Evolutionary conservation across 1,139 yeast species (phyloP).

Genomic region (Geotrichum histeridarum): DNA sequence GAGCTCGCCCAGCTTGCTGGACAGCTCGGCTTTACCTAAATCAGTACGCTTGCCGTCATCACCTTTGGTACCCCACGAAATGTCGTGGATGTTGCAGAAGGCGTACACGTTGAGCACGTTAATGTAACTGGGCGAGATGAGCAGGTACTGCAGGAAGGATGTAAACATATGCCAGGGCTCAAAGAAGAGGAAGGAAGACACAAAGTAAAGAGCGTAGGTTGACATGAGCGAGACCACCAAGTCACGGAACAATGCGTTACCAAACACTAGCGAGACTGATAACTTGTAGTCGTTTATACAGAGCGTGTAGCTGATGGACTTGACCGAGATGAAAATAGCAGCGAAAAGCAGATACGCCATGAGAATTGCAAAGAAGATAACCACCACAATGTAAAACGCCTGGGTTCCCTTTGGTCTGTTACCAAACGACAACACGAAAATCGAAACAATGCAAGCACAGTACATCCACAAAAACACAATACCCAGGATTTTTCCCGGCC

Average conservation of each 20-base stretch:
- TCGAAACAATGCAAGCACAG: slow-evolving; percentile 79
- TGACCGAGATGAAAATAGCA: slow-evolving; percentile 75
- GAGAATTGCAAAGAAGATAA: slow-evolving; percentile 78
- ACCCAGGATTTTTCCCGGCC: slow-evolving; percentile 72
- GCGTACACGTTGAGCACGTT: slow-evolving; percentile 78
- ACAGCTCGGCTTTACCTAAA: slow-evolving; percentile 61
- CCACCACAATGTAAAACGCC: slow-evolving; percentile 74
- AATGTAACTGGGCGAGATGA: slow-evolving; percentile 70
- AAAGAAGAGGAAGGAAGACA: slow-evolving; percentile 68
- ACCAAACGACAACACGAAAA: slow-evolving; percentile 88
- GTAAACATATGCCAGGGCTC: slow-evolving; percentile 80
- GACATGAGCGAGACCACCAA: slow-evolving; percentile 79
- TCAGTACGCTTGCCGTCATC: slow-evolving; percentile 55
- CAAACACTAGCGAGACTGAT: slow-evolving; percentile 47
- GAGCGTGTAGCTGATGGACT: slow-evolving; percentile 50
- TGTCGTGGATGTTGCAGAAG: slow-evolving; percentile 79
- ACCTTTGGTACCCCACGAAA: slow-evolving; percentile 86
- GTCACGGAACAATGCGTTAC: slow-evolving; percentile 69
- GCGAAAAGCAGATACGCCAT: slow-evolving; percentile 93
- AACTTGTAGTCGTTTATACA: slow-evolving; percentile 44
- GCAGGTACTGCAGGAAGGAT: slow-evolving; percentile 62
- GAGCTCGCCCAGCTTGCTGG: slow-evolving; percentile 47
- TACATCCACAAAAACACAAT: slow-evolving; percentile 86
- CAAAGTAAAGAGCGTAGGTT: slow-evolving; percentile 73
- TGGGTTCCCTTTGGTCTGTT: slow-evolving; percentile 93